phyloP scores from a whole-genome alignment of 345 rosid genomes.

The Linum tenue region DNA sequence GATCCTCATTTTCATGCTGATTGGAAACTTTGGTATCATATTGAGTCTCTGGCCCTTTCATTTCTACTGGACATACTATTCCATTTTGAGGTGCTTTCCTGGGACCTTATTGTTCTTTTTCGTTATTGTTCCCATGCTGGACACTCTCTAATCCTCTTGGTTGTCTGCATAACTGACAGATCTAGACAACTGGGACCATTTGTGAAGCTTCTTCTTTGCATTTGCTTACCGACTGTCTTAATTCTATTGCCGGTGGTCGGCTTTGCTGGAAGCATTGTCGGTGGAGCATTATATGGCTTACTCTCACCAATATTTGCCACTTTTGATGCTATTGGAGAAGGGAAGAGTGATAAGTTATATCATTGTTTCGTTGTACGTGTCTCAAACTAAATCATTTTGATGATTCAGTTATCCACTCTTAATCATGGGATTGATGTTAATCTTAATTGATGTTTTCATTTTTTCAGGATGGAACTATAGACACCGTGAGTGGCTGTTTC shows the following conservation, averaged over 20 bases:
- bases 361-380: slow-evolving; percentile 76
- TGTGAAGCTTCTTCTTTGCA: slow-evolving; percentile 65
- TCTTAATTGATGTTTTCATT: neutral
- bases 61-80: slow-evolving; percentile 55
- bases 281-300: slow-evolving; percentile 64
- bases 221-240: slow-evolving; percentile 44
- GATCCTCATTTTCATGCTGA: slow-evolving; percentile 49
- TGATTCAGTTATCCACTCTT: slow-evolving; percentile 1
- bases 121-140: neutral
- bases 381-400: neutral
- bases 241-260: slow-evolving; percentile 50
- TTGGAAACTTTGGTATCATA: slow-evolving; percentile 66
- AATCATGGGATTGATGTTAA: slow-evolving; percentile 7
- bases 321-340: slow-evolving; percentile 87
- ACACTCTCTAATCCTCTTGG: slow-evolving; percentile 15
- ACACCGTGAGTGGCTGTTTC: slow-evolving; percentile 47
- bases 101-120: slow-evolving; percentile 8
- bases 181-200: slow-evolving; percentile 64
- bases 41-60: slow-evolving; percentile 65
- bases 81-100: slow-evolving; percentile 51
- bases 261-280: slow-evolving; percentile 54
- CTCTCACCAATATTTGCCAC: slow-evolving; percentile 89
- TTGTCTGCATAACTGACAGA: slow-evolving; percentile 35
- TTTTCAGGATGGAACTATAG: slow-evolving; percentile 83
- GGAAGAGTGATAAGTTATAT: slow-evolving; percentile 46